Base-by-base conservation (phyloP, 139 green algal genomes). In the Chlamydomonas sp. region DNA sequence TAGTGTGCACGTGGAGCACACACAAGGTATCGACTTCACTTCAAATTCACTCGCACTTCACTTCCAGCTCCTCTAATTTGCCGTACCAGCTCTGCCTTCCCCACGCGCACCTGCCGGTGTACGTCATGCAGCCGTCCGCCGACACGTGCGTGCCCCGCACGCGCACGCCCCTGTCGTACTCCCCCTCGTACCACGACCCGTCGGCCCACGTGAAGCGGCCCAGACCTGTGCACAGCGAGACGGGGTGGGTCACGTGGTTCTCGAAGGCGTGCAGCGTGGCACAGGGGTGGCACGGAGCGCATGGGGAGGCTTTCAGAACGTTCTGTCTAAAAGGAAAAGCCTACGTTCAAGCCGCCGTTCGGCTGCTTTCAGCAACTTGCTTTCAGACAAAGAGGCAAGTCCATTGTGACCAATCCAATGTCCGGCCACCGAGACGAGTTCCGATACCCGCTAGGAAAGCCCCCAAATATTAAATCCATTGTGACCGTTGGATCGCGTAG, bases 31-130 rank as follows among this genome's bases (percentile, higher is more conserved):
- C 18, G 67, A 15, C 10, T 16, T 5, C 14, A 15, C 12, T 73
- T 16, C 67, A 20, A 6, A 15, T 12, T 15, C 12, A 15, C 18
- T 73, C 31, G 67, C 14, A 4, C 67, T 12, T 31, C 67, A 18
- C 10, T 12, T 15, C 10, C 18, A 15, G 7, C 3, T 73, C 12
- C 10, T 73, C 0, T 4, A 4, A 5, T 20, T 15, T 73, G 67
- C 12, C 10, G 67, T 15, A 15, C 12, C 67, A 31, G 12, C 67
- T 5, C 3, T 73, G 8, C 67, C 12, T 31, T 31, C 18, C 8
- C 10, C 10, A 73, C 14, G 67, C 67, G 67, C 64, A 87, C 83
- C 83, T 75, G 72, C 83, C 83, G 17, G 83, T 81, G 85, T 89
- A 89, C 3, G 59, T 78, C 20, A 16, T 85, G 58, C 58, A 18